Conservation (phyloP, 108 stramenopile genomes). For the Discostella stelligeroides region DNA sequence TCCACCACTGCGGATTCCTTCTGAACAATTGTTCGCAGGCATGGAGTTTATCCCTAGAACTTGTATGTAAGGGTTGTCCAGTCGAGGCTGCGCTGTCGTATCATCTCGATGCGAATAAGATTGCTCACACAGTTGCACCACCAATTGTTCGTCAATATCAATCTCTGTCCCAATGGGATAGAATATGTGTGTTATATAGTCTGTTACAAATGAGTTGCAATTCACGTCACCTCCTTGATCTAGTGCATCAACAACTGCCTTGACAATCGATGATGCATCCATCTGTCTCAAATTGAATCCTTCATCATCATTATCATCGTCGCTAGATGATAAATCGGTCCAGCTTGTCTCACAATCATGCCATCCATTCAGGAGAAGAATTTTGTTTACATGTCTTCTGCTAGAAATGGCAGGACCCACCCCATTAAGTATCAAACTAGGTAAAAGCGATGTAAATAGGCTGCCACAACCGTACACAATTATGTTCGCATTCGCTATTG, state of each 20-base stretch:
- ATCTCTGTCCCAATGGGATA: conserved; percentile 44
- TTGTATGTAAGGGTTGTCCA: not conserved
- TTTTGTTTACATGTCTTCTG: conserved; percentile 8
- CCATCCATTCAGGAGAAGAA: conserved; percentile 52
- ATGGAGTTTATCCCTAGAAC: conserved; percentile 34
- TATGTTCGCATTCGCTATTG: conserved; percentile 35
- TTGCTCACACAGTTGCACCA: too few relatives aligned
- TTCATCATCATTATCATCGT: not conserved
- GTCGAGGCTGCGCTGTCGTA: not conserved
- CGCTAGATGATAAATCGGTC: conserved; percentile 20
- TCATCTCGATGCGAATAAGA: conserved; percentile 1
- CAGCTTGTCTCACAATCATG: conserved; percentile 53
- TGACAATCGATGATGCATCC: conserved; percentile 42
- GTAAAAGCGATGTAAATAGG: conserved; percentile 50
- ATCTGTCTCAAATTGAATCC: conserved; percentile 15
- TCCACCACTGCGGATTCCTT: conserved; percentile 31
- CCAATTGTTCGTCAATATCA: conserved; percentile 33
- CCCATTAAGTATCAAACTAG: conserved; percentile 43
- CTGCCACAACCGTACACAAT: conserved; percentile 56
- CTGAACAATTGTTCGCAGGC: conserved; percentile 32
- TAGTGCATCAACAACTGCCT: conserved; percentile 39
- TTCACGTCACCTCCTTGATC: conserved; percentile 26
- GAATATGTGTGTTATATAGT: conserved; percentile 51
- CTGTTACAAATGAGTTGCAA: conserved; percentile 12
- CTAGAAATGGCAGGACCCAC: conserved; percentile 40